Percentiles rank a stretch among this genome's conserved stretches.
Evolutionary conservation across 352 stramenopile genomes (phyloP).

Genomic region (Globisporangium recalcitrans): DNA sequence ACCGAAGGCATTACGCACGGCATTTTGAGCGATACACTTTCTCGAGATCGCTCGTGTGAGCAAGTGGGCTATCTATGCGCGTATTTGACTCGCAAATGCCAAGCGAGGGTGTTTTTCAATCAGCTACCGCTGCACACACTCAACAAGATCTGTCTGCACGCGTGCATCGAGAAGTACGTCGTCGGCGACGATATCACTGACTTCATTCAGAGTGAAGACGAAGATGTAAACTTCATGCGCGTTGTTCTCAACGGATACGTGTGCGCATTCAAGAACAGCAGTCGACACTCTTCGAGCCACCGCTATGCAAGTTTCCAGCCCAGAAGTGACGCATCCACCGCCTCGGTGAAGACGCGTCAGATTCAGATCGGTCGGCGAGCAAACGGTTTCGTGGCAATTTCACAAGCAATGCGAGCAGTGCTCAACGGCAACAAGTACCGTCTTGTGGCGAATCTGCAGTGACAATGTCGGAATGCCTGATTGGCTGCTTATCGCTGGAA

Average conservation of each 20-base stretch:
- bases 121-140: slow-evolving; percentile 30
- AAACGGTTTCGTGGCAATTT: not conserved
- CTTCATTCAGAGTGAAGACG: slow-evolving; percentile 39
- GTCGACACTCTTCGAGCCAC: not conserved
- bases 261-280: slow-evolving; percentile 33
- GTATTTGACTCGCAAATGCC: slow-evolving; percentile 27
- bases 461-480: slow-evolving; percentile 33
- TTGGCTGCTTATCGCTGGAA: slow-evolving; percentile 23
- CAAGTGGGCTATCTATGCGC: slow-evolving; percentile 28
- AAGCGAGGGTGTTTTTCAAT: slow-evolving; percentile 34
- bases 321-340: not conserved
- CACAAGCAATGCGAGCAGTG: not conserved
- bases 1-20: slow-evolving; percentile 16
- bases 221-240: slow-evolving; percentile 21
- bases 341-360: not conserved
- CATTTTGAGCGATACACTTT: slow-evolving; percentile 25
- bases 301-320: not conserved
- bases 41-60: slow-evolving; percentile 42
- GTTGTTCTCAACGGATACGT: slow-evolving; percentile 43
- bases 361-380: not conserved
- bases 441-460: slow-evolving; percentile 18
- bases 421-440: not conserved
- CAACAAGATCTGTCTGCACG: slow-evolving; percentile 27
- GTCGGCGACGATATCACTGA: slow-evolving; percentile 20
- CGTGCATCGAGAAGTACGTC: slow-evolving; percentile 25